Evolutionary conservation across 108 stramenopile genomes (phyloP).

Genomic region (Asterionellopsis glacialis): DNA sequence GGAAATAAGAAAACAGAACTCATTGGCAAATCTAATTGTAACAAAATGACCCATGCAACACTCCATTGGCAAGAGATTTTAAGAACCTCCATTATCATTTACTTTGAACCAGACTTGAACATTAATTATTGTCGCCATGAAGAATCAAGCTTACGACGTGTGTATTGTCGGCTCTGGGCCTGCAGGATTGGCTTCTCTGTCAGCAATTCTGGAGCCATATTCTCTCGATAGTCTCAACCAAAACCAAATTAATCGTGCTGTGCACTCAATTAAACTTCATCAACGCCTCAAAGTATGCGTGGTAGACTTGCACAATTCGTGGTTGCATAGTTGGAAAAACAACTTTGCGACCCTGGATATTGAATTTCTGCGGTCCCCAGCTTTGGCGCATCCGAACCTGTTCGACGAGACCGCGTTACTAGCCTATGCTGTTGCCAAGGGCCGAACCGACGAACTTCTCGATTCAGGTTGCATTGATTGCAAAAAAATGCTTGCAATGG

Average conservation of each 20-base stretch:
- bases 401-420: constrained; percentile 51
- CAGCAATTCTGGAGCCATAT: constrained; percentile 46
- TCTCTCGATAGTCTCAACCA: constrained; percentile 33
- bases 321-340: constrained; percentile 45
- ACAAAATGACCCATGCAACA: too few species aligned
- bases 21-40: too few species aligned
- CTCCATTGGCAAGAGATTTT: too few species aligned
- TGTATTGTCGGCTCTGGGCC: constrained; percentile 70
- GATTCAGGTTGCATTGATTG: constrained; percentile 38
- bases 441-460: constrained; percentile 48
- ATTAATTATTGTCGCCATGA: background rate
- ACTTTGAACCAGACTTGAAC: too few species aligned
- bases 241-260: constrained; percentile 20
- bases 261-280: background rate
- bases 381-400: constrained; percentile 60
- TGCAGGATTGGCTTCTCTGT: constrained; percentile 51
- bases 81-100: too few species aligned
- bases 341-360: constrained; percentile 52
- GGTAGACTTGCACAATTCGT: constrained; percentile 45
- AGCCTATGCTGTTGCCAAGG: constrained; percentile 43
- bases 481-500: constrained; percentile 31
- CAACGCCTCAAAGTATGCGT: constrained; percentile 32
- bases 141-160: constrained; percentile 27
- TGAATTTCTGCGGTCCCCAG: constrained; percentile 54
- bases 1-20: too few species aligned